Conservation (phyloP, 768 basidiomycete species). For the Sutorius australiensis region DNA sequence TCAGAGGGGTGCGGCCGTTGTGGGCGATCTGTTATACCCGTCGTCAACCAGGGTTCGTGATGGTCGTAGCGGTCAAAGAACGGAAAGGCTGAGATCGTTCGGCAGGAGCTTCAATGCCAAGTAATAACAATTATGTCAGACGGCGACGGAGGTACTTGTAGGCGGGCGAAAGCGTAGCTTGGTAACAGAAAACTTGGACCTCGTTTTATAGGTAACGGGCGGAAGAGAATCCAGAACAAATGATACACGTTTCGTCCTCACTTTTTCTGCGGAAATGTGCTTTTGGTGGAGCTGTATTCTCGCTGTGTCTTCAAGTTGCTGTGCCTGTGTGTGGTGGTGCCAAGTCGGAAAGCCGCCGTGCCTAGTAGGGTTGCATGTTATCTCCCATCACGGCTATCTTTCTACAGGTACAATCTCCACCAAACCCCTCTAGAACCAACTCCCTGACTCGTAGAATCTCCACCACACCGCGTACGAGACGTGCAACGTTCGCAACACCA, state of each 20-base stretch:
- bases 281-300: background rate
- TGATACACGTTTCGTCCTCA: slow-evolving; percentile 12
- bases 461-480: slow-evolving; percentile 9
- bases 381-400: background rate
- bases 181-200: background rate
- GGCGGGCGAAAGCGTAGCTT: no score
- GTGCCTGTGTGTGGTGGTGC: background rate
- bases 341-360: background rate
- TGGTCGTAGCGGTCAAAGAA: slow-evolving; percentile 1
- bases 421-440: background rate
- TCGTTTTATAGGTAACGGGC: slow-evolving; percentile 6
- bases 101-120: slow-evolving; percentile 7
- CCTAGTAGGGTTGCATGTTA: background rate
- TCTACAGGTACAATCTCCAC: background rate
- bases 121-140: slow-evolving; percentile 18
- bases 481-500: background rate
- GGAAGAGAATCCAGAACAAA: background rate
- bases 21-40: background rate
- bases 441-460: background rate
- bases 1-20: slow-evolving; percentile 2
- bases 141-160: no score
- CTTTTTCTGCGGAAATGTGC: slow-evolving; percentile 14
- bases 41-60: background rate
- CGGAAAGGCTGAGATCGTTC: background rate
- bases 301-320: background rate